Conservation (phyloP, 805 yeast species). For the Kurtzmaniella fragi region DNA sequence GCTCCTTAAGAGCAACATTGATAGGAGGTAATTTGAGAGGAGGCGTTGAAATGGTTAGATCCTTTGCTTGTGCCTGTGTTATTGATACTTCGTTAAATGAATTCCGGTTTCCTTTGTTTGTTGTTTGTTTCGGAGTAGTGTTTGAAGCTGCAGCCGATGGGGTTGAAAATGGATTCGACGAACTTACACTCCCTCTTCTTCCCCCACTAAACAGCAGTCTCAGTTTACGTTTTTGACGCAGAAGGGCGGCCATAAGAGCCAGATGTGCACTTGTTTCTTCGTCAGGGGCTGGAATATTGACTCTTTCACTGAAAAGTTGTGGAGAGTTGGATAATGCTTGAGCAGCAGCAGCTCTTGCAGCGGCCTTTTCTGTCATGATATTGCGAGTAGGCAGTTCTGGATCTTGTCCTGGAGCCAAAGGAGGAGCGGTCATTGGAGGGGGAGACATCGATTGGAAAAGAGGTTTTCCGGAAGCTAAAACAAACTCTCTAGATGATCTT, state of each 20-base stretch:
- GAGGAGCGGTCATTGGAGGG: no score
- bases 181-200: conserved; percentile 2
- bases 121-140: conserved; percentile 2
- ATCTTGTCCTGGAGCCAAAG: not conserved
- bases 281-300: conserved; percentile 25
- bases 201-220: conserved; percentile 14
- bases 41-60: not conserved
- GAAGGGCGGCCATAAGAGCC: conserved; percentile 38
- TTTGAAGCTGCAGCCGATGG: conserved; percentile 1
- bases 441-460: no score
- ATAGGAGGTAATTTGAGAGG: conserved; percentile 22
- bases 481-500: no score
- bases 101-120: not conserved
- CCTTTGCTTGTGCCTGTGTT: not conserved
- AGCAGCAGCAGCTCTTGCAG: not conserved
- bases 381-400: not conserved
- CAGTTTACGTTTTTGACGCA: conserved; percentile 24
- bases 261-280: conserved; percentile 42
- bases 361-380: not conserved
- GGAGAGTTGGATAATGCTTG: conserved; percentile 4
- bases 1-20: conserved; percentile 14
- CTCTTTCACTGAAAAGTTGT: not conserved
- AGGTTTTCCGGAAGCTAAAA: no score
- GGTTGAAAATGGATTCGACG: not conserved
- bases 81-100: not conserved